Conservation (phyloP, 495 filamentous ascomycete species). For the Penicillium lividum region DNA sequence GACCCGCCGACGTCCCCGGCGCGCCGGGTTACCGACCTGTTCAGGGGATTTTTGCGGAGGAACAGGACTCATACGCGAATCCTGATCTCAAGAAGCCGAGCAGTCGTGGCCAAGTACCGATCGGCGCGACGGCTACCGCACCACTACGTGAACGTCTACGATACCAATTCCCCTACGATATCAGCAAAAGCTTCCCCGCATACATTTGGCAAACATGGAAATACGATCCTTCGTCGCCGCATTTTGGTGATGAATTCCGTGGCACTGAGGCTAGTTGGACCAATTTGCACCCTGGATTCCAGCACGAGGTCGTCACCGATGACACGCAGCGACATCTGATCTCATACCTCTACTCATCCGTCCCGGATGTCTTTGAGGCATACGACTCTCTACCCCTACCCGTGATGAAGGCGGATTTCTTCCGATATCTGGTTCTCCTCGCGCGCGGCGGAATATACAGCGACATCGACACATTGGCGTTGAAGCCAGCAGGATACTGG, state of each 20-base stretch:
- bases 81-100: constrained; percentile 21
- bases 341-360: constrained; percentile 78
- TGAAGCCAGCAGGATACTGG: constrained; percentile 85
- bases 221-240: constrained; percentile 74
- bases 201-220: constrained; percentile 99
- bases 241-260: constrained; percentile 74
- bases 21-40: constrained; percentile 29
- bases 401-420: constrained; percentile 96
- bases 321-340: constrained; percentile 77
- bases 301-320: constrained; percentile 97
- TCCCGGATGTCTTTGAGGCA: constrained; percentile 91
- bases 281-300: constrained; percentile 82
- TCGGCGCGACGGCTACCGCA: constrained; percentile 38
- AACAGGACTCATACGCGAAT: constrained; percentile 15
- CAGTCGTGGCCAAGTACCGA: constrained; percentile 33
- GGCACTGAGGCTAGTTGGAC: constrained; percentile 89
- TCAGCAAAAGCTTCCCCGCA: constrained; percentile 84
- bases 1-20: constrained; percentile 32
- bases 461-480: constrained; percentile 89
- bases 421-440: constrained; percentile 92
- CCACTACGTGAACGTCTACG: constrained; percentile 80
- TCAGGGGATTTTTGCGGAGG: constrained; percentile 25
- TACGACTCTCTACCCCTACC: constrained; percentile 82
- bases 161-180: constrained; percentile 92
- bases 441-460: constrained; percentile 94